Conservation (phyloP, 2,329 filamentous ascomycete genomes). For the Trichoderma endophyticum region DNA sequence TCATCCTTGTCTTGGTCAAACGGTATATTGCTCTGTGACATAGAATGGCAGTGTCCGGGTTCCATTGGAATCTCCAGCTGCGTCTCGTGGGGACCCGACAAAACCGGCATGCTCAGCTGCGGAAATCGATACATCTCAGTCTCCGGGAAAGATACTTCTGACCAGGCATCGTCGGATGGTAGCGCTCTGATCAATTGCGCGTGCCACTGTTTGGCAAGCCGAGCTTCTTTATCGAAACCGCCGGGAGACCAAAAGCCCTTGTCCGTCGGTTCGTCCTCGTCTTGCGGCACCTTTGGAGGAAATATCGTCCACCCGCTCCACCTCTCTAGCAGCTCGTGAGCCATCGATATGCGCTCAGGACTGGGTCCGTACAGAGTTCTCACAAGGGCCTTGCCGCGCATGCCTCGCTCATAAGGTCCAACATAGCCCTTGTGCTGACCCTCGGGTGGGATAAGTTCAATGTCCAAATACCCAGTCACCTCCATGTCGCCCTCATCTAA, state of each 20-base stretch:
- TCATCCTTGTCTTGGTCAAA: slow-evolving; percentile 26
- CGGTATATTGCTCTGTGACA: slow-evolving; percentile 32
- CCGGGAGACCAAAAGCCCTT: slow-evolving; percentile 41
- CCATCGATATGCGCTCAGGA: slow-evolving; percentile 33
- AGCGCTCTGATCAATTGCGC: slow-evolving; percentile 24
- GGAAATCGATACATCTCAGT: slow-evolving; percentile 30
- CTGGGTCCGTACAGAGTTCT: slow-evolving; percentile 44
- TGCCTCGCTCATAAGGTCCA: slow-evolving; percentile 35
- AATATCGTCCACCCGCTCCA: slow-evolving; percentile 42
- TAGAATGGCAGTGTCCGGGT: slow-evolving; percentile 26
- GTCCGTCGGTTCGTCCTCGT: slow-evolving; percentile 29
- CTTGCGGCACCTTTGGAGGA: slow-evolving; percentile 34
- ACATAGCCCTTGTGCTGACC: slow-evolving; percentile 34
- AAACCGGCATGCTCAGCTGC: slow-evolving; percentile 30
- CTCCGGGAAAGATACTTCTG: slow-evolving; percentile 27
- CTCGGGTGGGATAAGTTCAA: slow-evolving; percentile 35
- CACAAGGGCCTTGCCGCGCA: slow-evolving; percentile 35
- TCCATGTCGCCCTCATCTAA: slow-evolving; percentile 21
- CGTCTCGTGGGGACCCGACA: slow-evolving; percentile 33
- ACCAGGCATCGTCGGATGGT: slow-evolving; percentile 18
- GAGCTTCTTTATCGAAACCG: slow-evolving; percentile 33
- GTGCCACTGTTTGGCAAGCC: slow-evolving; percentile 33
- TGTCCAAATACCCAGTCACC: slow-evolving; percentile 29
- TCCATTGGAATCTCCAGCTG: slow-evolving; percentile 33
- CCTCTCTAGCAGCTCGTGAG: slow-evolving; percentile 39